Percentiles rank a stretch among this genome's conserved stretches.
phyloP scores from a whole-genome alignment of 495 filamentous ascomycete species.

The Penicillium dipodomyicola region DNA sequence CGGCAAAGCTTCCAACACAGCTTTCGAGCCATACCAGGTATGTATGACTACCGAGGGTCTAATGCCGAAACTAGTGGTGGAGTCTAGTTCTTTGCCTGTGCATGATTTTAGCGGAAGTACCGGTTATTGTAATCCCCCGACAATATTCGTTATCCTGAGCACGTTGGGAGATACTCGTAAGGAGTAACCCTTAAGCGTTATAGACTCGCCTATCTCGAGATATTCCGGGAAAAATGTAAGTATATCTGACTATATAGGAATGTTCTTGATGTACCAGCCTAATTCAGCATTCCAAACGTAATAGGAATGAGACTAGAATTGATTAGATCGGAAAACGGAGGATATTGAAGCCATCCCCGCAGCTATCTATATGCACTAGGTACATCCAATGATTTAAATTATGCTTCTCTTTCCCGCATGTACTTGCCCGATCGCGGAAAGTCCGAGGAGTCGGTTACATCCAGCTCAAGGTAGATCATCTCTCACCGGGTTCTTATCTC shows the following conservation, averaged over 20 bases:
- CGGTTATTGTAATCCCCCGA: neutral
- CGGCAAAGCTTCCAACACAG: neutral
- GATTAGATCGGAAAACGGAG: neutral
- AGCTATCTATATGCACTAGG: neutral
- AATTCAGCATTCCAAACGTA: neutral
- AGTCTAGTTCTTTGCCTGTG: neutral
- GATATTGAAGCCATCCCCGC: neutral
- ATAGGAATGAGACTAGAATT: neutral
- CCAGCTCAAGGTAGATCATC: neutral
- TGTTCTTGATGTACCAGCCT: neutral
- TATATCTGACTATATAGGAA: neutral
- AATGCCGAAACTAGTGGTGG: neutral
- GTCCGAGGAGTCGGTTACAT: conserved; percentile 5
- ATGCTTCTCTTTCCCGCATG: conserved; percentile 7
- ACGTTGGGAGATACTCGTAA: neutral
- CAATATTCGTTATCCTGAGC: neutral
- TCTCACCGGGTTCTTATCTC: neutral
- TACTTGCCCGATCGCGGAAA: conserved; percentile 10
- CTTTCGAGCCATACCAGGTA: neutral
- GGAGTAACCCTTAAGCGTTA: neutral
- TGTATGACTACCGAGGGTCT: neutral
- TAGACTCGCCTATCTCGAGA: neutral
- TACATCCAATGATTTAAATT: neutral
- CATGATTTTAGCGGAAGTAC: neutral
- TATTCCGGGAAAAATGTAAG: neutral